Conservation (phyloP, 257 asterid genomes). For the Salvia hispanica region DNA sequence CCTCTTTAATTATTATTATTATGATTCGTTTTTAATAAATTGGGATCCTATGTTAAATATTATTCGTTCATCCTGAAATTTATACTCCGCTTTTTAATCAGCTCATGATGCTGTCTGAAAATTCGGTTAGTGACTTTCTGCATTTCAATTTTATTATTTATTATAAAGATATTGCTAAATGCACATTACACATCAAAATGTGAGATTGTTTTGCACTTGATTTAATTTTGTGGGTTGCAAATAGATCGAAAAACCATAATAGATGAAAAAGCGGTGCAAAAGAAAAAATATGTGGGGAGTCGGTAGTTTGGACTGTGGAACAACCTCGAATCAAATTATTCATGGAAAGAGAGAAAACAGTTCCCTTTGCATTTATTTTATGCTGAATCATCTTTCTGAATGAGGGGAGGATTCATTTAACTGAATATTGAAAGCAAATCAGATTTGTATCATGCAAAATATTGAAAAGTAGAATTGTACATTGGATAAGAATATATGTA, state of each 20-base stretch:
- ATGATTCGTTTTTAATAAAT: constrained; percentile 6
- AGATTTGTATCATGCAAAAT: not conserved
- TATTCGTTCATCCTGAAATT: constrained; percentile 11
- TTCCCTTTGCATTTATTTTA: constrained; percentile 1
- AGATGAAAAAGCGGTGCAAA: not conserved
- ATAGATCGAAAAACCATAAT: not conserved
- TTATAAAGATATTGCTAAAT: too few relatives aligned
- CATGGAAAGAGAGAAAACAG: not conserved
- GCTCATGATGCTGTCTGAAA: constrained; percentile 15
- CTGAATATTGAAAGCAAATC: not conserved
- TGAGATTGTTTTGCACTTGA: not conserved
- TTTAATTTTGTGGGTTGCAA: not conserved
- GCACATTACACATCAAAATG: too few relatives aligned
- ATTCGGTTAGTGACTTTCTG: not conserved
- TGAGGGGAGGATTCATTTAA: too few relatives aligned
- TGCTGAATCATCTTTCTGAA: not conserved
- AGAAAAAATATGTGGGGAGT: not conserved
- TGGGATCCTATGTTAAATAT: constrained; percentile 30
- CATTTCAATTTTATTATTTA: too few relatives aligned
- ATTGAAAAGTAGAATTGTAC: too few relatives aligned
- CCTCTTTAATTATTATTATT: not conserved
- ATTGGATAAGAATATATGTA: too few relatives aligned
- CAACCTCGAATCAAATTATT: not conserved
- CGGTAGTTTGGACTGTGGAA: not conserved
- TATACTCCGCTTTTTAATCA: not conserved